These are phyloP conservation scores for Mycocalia duriaeana DNA, from an alignment of 1,284 basidiomycete genomes.

Conservation along the genomic window DNA sequence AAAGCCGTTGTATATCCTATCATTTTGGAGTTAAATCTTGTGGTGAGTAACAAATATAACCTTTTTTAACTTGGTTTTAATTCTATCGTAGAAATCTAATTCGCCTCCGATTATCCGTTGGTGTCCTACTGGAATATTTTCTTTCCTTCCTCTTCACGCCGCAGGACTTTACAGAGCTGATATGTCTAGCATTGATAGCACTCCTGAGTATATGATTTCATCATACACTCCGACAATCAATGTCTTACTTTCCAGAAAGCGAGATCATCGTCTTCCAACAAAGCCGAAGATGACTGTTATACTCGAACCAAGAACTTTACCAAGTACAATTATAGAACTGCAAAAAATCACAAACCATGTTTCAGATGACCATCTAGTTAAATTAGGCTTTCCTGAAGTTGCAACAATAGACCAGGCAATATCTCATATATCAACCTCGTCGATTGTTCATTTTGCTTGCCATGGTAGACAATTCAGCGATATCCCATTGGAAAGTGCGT, in stretches of 20 bases:
- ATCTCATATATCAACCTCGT: conserved; percentile 3
- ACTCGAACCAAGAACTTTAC: not conserved
- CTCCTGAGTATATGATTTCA: not conserved
- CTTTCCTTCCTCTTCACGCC: conserved; percentile 13
- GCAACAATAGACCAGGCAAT: conserved; percentile 9
- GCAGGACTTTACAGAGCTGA: conserved; percentile 9
- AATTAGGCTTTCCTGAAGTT: not conserved
- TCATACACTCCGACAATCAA: not conserved
- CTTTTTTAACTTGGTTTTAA: not conserved
- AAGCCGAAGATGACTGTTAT: not conserved
- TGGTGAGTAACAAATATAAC: not conserved
- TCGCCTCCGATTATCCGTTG: conserved; percentile 4
- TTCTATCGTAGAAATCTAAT: conserved; percentile 1
- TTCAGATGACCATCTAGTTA: not conserved
- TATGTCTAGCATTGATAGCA: not conserved
- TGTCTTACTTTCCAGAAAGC: not conserved
- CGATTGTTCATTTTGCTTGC: conserved; percentile 15
- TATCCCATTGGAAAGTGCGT: conserved; percentile 12
- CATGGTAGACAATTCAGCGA: conserved; percentile 13
- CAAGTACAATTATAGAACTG: not conserved
- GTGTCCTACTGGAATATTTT: conserved; percentile 12
- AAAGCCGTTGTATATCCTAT: not conserved
- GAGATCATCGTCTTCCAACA: not conserved
- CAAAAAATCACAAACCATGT: not conserved
- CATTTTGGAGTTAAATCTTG: not conserved